Conservation (phyloP, 371 early-diverging fungal species). For the Apophysomyces ossiformis region DNA sequence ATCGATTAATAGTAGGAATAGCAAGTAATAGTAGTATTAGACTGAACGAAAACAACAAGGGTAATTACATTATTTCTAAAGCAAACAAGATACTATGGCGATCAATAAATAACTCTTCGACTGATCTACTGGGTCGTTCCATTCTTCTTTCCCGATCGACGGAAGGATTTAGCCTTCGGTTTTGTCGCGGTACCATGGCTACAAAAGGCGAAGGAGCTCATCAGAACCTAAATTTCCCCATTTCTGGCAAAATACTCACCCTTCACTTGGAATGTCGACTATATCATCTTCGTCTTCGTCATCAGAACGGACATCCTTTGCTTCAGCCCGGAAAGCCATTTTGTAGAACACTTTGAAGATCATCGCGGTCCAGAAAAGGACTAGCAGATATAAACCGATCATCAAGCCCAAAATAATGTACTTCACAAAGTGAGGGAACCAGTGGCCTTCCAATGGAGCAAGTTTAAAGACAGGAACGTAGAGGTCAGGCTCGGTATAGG, state of each 20-base stretch:
- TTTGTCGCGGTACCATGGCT: neutral
- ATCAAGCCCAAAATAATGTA: constrained; percentile 55
- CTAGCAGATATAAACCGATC: constrained; percentile 46
- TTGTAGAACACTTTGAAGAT: constrained; percentile 65
- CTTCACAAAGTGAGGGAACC: constrained; percentile 53
- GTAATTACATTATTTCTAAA: neutral
- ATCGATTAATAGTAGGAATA: no score
- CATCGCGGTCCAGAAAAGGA: constrained; percentile 69
- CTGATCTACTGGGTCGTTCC: neutral
- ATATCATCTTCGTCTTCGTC: constrained; percentile 58
- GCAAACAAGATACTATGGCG: neutral
- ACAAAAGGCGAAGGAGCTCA: neutral
- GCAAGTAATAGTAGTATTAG: neutral
- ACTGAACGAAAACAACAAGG: neutral
- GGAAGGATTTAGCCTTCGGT: neutral
- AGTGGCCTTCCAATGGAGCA: constrained; percentile 50
- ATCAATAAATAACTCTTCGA: neutral
- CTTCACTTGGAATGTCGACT: constrained; percentile 36
- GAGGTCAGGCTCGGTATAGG: constrained; percentile 46
- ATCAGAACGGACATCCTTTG: constrained; percentile 69
- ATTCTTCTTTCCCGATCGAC: neutral
- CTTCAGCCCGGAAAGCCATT: constrained; percentile 58
- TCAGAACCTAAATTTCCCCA: neutral
- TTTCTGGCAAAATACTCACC: neutral
- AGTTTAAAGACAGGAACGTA: constrained; percentile 47